Base-by-base conservation (phyloP, 805 yeast species). In the Kregervanrija delftensis region DNA sequence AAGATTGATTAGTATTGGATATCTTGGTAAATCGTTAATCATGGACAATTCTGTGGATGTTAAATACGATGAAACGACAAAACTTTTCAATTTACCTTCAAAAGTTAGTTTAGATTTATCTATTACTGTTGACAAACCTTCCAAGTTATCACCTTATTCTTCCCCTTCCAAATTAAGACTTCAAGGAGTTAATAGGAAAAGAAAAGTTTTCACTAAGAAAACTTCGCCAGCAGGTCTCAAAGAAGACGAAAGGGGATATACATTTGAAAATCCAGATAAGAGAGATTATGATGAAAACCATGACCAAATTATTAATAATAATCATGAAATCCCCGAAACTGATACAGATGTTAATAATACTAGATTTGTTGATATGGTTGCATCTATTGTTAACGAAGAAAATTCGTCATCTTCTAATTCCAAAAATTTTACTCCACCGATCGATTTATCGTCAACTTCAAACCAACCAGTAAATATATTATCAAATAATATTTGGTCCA, bases 1-100 rank as follows among this genome's bases (percentile, higher is more conserved):
- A 17, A 60, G 74, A 49, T 39, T 68, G 8, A 30, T 61, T 11
- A 60, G 72, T 1, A 56, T 69, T n/a, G 66, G 62, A 8, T 49
- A 53, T 35, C 41, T 66, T 45, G 61, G 67, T 11, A 65, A 56
- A 44, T 47, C 51, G 28, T 47, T 69, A 6, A 17, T 56, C 9
- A 17, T 50, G 1, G 52, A 50, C 10, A 66, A 67, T 39, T 49
- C 50, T 8, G 53, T 56, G 14, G 66, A 65, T 11, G 55, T 68
- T 15, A 43, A 35, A 9, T 66, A 56, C 41, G 59, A 63, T 47
- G 41, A 45, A 5, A 37, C 32, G 0, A 35, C 47, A 3, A 22
- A 45, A 9, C 33, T 40, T 14, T 57, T 57, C 34, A 42, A 37
- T n/a, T 8, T 36, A n/a, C 33, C n/a, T 11, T 15, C 8, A 11